Evolutionary conservation across 768 basidiomycete species (phyloP), one percentile per base, ranked within the genome.

Genomic region (Boletales sp.): DNA sequence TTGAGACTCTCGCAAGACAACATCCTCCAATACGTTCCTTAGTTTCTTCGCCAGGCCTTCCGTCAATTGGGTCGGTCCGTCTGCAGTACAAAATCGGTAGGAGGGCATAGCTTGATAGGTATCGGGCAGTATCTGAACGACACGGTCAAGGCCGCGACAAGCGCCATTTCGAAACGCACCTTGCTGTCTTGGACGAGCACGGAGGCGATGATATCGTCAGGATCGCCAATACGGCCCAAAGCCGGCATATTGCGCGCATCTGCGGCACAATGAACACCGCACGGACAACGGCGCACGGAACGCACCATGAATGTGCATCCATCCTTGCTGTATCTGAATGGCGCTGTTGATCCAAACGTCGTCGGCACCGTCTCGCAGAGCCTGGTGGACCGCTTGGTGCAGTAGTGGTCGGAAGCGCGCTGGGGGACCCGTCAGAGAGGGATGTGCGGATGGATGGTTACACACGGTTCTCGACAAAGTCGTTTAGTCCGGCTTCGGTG

Each of bases 91-190:
- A 15, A 91, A 52, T 17, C 90, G 81, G 64, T 92, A 92, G 8
- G 90, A 76, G 0, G 89, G 88, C 90, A 92, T 91, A 6, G 85
- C 76, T 59, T 87, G 81, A 57, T 91, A 92, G 2, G 89, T 92
- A 25, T 86, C 81, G 0, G 82, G 61, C 10, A 77, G 60, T 31
- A 89, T 84, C 86, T 87, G 57, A 4, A 30, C 32, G 21, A 36
- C 5, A 19, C 8, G 1, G 37, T 32, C 18, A 2, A 25, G 17
- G 12, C 11, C 7, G 21, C 17, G 18, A 15, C 30, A 34, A 3
- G 14, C 8, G 18, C 42, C 8, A 11, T 28, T 28, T 12, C 6
- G 35, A 30, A 21, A 59, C 71, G 25, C 51, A 83, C 86, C 74
- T 83, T 76, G 61, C 87, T 80, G 49, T 83, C 75, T 52, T 84